Base-by-base conservation (phyloP, 2,329 filamentous ascomycete genomes). In the Blastomyces gilchristii region DNA sequence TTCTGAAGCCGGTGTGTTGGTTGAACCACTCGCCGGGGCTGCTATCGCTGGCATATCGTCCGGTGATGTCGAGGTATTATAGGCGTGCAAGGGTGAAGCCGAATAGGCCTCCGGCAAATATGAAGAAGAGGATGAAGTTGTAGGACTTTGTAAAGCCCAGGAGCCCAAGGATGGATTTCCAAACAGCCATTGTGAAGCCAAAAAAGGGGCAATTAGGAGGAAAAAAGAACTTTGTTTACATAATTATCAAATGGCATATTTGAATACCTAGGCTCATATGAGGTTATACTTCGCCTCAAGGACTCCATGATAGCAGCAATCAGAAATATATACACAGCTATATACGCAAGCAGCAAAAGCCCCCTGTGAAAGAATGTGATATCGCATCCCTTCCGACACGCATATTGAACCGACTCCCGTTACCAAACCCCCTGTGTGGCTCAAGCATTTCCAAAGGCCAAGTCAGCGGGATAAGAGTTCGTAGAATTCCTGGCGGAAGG, bases 71-170 rank as follows among this genome's bases (percentile, higher is more conserved):
- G 62, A 86, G 72, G 67, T 80, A 84, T 50, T 70, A 70, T 0
- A 83, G 67, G 7, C 81, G 79, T 2, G 79, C 74, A 18, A 85
- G 74, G 4, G 72, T 69, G 68, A 86, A 84, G 16, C 75, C 77
- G 16, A 81, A 63, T 6, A 83, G 69, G 0, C 74, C 74, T 2
- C 80, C 80, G 49, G 69, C 73, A 60, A 82, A 79, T 58, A 83
- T 71, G 65, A 80, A 65, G 58, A 72, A 86, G 2, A 86, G 74
- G 47, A 75, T 66, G 66, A 86, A 84, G 70, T 84, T 86, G 75
- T 85, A 85, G 45, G 76, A 77, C 68, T 81, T 82, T 2, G 73
- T 71, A 73, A 87, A 87, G 58, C 84, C 84, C 34, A 85, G 63
- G 31, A 52, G 16, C 22, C 12, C 31, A 8, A 61, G 58, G 16